These are phyloP conservation scores for Beta corolliflora DNA, from an alignment of 179 eudicot species.

Conservation along the genomic window DNA sequence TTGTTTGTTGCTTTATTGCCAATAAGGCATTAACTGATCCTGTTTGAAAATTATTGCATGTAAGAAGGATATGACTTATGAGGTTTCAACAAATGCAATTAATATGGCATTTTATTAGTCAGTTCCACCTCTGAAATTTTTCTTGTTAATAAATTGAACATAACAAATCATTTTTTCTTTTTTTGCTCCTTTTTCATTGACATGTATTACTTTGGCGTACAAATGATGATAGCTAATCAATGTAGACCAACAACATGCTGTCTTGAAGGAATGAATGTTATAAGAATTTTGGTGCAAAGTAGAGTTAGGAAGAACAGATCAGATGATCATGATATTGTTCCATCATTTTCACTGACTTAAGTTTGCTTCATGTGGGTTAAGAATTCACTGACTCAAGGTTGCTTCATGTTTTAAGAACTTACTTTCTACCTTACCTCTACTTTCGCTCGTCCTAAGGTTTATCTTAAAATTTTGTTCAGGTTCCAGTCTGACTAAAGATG, in stretches of 20 bases:
- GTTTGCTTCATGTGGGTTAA: neutral
- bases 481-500: slow-evolving; percentile 31
- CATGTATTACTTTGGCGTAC: too few relatives aligned
- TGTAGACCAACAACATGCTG: neutral
- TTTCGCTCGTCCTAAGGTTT: slow-evolving; percentile 5
- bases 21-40: too few relatives aligned
- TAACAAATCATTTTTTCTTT: too few relatives aligned
- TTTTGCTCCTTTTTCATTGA: too few relatives aligned
- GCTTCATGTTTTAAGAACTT: neutral
- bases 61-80: too few relatives aligned
- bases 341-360: neutral
- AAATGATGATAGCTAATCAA: too few relatives aligned
- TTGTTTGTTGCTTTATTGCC: too few relatives aligned
- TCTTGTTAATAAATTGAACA: too few relatives aligned
- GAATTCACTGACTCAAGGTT: neutral
- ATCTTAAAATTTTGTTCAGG: slow-evolving; percentile 32
- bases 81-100: too few relatives aligned
- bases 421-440: neutral
- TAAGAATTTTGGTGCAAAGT: neutral
- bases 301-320: neutral
- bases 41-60: too few relatives aligned
- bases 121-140: too few relatives aligned
- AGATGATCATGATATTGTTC: neutral
- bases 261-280: neutral
- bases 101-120: too few relatives aligned